Evolutionary conservation across 768 basidiomycete species (phyloP), one percentile per base, ranked within the genome.

Genomic region (Boletus eberwhitei): DNA sequence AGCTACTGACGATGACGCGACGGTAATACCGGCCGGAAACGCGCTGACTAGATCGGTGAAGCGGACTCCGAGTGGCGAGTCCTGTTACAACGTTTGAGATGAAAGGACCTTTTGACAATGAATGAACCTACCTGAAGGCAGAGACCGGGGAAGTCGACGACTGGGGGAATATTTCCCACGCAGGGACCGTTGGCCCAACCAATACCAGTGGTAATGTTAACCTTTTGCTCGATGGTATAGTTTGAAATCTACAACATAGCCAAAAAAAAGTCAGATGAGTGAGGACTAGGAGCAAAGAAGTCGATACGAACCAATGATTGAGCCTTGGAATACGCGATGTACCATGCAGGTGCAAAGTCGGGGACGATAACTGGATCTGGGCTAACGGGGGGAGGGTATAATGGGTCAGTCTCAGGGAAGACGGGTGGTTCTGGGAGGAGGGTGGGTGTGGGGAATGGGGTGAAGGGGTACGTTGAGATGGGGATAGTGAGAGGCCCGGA

Each of bases 21-120:
- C 77, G 50, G 89, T 93, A 60, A 97, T 76, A 0, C 84, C 89
- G n/a, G 93, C 79, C 0, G 95, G 93, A 74, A 93, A 95, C 0
- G 82, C 82, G 4, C 87, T 87, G 7, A 84, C 83, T 34, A 79
- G 83, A 66, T 94, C 87, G 0, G 83, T 81, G 59, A 78, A 75
- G 43, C 93, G 87, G 19, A 95, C 83, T 4, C 93, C 93, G 1
- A 90, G 76, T 3, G 90, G 90, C 21, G 85, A 84, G 59, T 88
- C 85, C 78, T 85, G 51, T n/a, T 50, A 12, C 7, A 37, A 62
- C n/a, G 44, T 32, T 41, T 45, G 13, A 50, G 35, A 43, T 14
- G 12, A 29, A 45, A 13, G 9, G 38, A 35, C 14, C 1, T 8
- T 8, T 29, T 9, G 19, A 47, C 9, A 4, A 11, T 2, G 14